Conservation (phyloP, 164 flowering plant species). For the Hamamelis virginiana region DNA sequence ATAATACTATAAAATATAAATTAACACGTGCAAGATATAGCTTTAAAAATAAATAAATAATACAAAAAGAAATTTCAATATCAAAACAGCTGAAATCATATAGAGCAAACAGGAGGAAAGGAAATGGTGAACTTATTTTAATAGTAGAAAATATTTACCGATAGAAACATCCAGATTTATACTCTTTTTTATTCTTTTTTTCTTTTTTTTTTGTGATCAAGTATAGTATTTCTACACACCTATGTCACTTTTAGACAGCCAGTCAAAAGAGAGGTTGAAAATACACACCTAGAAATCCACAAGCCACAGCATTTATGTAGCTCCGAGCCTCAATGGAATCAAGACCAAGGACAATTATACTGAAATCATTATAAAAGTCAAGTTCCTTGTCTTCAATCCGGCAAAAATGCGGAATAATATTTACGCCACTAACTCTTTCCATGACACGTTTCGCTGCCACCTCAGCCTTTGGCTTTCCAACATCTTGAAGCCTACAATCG, state of each 20-base stretch:
- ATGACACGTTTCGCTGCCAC: slow-evolving; percentile 94
- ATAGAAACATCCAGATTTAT: not conserved
- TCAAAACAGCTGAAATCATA: not conserved
- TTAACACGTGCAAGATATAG: not conserved
- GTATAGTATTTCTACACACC: no score
- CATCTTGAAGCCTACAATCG: slow-evolving; percentile 75
- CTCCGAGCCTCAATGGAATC: slow-evolving; percentile 98
- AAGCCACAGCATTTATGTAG: slow-evolving; percentile 90
- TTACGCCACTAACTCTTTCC: slow-evolving; percentile 94
- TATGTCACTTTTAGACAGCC: not conserved
- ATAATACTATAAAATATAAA: no score
- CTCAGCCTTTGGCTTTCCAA: slow-evolving; percentile 98
- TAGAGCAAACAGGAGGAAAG: no score
- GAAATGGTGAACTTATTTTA: no score
- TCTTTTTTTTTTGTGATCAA: no score
- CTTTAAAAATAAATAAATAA: no score
- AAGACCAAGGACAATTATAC: slow-evolving; percentile 90
- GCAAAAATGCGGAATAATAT: slow-evolving; percentile 91
- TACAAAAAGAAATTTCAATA: not conserved
- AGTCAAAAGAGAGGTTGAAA: slow-evolving; percentile 1
- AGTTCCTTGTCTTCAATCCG: slow-evolving; percentile 93
- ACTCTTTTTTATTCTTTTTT: no score
- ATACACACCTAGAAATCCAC: slow-evolving; percentile 83
- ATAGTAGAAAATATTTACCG: no score
- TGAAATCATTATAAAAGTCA: slow-evolving; percentile 78